Evolutionary conservation across 495 filamentous ascomycete species (phyloP).

Genomic region (Aspergillus indologenus): DNA sequence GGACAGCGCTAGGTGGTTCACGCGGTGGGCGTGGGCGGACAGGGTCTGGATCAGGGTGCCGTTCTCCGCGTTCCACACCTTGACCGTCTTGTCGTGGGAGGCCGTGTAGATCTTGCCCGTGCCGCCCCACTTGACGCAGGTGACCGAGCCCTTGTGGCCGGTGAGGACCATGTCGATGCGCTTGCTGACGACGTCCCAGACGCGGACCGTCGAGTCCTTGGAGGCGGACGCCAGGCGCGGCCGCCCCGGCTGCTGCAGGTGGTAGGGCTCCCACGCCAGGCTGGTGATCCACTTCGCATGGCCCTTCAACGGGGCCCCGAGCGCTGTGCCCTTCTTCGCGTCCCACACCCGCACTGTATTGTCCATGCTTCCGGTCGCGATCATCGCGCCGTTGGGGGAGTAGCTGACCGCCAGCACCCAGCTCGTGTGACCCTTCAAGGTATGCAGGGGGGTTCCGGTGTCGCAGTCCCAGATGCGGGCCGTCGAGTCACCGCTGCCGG

Average conservation of each 20-base stretch:
- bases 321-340: slow-evolving; percentile 70
- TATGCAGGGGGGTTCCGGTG: slow-evolving; percentile 84
- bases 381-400: slow-evolving; percentile 74
- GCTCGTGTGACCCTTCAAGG: slow-evolving; percentile 86
- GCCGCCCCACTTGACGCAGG: slow-evolving; percentile 93
- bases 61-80: slow-evolving; percentile 80
- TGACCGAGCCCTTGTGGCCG: slow-evolving; percentile 84
- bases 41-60: slow-evolving; percentile 78
- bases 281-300: slow-evolving; percentile 89
- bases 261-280: slow-evolving; percentile 92
- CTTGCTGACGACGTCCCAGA: slow-evolving; percentile 81
- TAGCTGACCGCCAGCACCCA: slow-evolving; percentile 90
- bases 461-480: slow-evolving; percentile 95
- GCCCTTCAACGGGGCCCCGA: slow-evolving; percentile 78
- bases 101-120: slow-evolving; percentile 80
- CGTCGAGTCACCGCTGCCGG: slow-evolving; percentile 86
- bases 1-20: slow-evolving; percentile 93
- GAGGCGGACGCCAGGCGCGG: slow-evolving; percentile 82
- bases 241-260: slow-evolving; percentile 69
- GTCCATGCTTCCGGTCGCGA: slow-evolving; percentile 94
- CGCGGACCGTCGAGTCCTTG: slow-evolving; percentile 83
- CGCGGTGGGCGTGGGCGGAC: slow-evolving; percentile 84
- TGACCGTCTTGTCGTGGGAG: slow-evolving; percentile 91
- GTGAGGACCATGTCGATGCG: slow-evolving; percentile 76
- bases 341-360: slow-evolving; percentile 91